These are phyloP conservation scores for Luffa aegyptiaca DNA, from an alignment of 306 rosid genomes.

Conservation along the genomic window DNA sequence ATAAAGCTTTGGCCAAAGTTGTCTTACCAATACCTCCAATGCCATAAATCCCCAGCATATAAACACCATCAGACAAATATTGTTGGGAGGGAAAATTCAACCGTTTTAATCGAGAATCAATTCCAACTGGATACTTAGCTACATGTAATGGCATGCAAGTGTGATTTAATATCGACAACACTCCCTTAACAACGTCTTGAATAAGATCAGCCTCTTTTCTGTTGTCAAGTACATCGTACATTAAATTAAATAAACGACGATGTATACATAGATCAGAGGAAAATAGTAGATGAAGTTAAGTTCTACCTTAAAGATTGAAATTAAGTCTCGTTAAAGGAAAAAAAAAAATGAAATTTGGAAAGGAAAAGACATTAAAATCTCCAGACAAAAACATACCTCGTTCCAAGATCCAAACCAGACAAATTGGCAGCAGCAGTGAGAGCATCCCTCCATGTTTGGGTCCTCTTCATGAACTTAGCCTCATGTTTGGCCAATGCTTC, in stretches of 20 bases:
- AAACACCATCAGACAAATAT: neutral
- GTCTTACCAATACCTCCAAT: constrained; percentile 18
- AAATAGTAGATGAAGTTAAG: too few species aligned
- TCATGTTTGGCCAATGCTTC: neutral
- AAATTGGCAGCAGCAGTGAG: neutral
- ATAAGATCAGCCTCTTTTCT: neutral
- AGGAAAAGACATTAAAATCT: too few species aligned
- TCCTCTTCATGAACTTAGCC: neutral
- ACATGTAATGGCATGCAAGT: too few species aligned
- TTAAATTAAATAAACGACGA: too few species aligned
- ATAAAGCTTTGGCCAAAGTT: constrained; percentile 14
- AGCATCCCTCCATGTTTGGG: neutral
- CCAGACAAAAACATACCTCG: neutral
- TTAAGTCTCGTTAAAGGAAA: too few species aligned
- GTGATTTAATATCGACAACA: neutral
- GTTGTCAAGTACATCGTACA: neutral
- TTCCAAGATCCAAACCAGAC: neutral
- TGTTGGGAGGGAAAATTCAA: too few species aligned
- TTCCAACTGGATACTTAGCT: too few species aligned
- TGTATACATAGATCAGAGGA: too few species aligned
- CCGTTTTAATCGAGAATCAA: neutral
- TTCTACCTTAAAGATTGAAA: too few species aligned
- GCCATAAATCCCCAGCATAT: constrained; percentile 9
- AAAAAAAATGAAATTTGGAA: too few species aligned
- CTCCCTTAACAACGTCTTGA: neutral